Evolutionary conservation across 192 early-diverging fungal species (phyloP), one percentile per base, ranked within the genome.

Genomic region (Phlyctochytrium planicorne): DNA sequence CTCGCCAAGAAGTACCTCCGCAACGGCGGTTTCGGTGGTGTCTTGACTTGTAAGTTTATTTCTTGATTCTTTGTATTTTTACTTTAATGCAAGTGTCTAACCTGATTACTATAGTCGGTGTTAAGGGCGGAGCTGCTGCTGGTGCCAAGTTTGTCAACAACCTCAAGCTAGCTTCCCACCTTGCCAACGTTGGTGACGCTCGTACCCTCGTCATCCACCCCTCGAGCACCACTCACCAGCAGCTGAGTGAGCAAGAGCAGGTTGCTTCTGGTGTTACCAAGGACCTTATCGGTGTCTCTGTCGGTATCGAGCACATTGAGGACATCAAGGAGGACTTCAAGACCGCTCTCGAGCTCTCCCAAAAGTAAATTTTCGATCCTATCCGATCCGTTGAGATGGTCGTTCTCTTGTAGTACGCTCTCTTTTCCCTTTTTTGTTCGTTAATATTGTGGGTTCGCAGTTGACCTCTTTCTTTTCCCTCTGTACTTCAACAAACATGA

Each of bases 141-240:
- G 91, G 85, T 34, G 66, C 78, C 25, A 69, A 60, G 27, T 95
- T 97, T 70, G 89, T 97, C 55, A 82, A 92, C 63, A 72, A 62
- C 20, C 84, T 95, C 34, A 82, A 94, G 72, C 84, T 97, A 29
- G 84, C 89, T 1, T 92, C 90, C n/a, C 91, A 95, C 73, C 75
- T 97, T 27, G 95, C 94, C 50, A 97, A 97, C 63, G 92, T 97
- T n/a, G 95, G 95, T 56, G 95, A 97, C 77, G 85, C 91, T 6
- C 86, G 91, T 71, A 95, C 93, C 3, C 81, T 97, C 29, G 91
- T 91, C 24, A 93, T 95, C 66, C 89, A 93, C 62, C 91, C 95
- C 10, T 79, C 90, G 24, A 73, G 84, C 30, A 95, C 93, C 3
- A 97, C 93, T 14, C 93, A 97, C 72, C 91, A 91, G 71, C 95